phyloP scores from a whole-genome alignment of 2,329 filamentous ascomycete genomes.

The Ceratocystis alfenasii region DNA sequence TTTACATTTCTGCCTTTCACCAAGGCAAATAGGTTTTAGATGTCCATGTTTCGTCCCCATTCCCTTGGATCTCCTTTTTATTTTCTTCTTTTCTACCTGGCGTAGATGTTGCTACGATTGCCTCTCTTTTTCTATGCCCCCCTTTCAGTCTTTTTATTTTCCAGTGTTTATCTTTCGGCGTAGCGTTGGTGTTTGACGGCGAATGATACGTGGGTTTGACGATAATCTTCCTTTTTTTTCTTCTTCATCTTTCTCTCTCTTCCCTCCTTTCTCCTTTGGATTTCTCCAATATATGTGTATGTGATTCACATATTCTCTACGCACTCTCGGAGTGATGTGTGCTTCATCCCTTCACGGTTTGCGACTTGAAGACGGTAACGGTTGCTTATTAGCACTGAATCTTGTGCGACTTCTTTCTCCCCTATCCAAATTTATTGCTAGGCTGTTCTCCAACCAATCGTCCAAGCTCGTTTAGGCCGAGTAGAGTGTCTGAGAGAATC shows the following conservation, averaged over 20 bases:
- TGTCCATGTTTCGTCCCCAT: slow-evolving; percentile 1
- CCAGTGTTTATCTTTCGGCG: slow-evolving; percentile 6
- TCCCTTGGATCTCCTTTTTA: slow-evolving; percentile 1
- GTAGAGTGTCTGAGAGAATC: background rate
- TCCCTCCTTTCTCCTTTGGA: background rate
- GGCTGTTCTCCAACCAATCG: background rate
- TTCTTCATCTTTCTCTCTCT: slow-evolving; percentile 6
- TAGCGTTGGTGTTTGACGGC: slow-evolving; percentile 7
- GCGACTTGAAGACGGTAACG: background rate
- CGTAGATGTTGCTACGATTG: background rate
- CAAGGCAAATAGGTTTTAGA: slow-evolving; percentile 9
- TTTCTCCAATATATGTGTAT: background rate
- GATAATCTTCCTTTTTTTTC: background rate
- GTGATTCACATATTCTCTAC: background rate
- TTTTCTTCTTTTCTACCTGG: slow-evolving; percentile 7
- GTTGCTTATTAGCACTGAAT: background rate
- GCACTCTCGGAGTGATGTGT: background rate
- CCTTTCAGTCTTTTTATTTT: background rate
- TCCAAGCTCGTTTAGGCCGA: background rate
- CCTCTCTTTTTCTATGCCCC: background rate
- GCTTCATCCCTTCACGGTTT: background rate
- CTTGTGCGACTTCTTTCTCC: background rate
- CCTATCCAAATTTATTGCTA: background rate
- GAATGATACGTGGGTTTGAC: background rate
- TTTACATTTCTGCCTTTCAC: background rate